These are phyloP conservation scores for Talaromyces stipitatus DNA, from an alignment of 495 filamentous ascomycete genomes.

Conservation along the genomic window DNA sequence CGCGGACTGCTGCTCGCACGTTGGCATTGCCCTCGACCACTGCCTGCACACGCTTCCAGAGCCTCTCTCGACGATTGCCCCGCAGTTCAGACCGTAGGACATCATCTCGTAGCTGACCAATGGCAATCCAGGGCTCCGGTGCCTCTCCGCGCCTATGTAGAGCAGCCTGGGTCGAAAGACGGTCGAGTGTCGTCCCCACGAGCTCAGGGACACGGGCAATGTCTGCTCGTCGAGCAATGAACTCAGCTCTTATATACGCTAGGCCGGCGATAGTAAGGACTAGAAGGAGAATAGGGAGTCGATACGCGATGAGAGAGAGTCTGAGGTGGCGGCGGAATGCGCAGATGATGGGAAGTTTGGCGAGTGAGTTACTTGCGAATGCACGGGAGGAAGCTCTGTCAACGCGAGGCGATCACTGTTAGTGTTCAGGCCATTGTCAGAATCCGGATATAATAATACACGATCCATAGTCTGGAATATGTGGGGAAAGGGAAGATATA, in stretches of 20 bases:
- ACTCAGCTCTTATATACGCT: constrained; percentile 49
- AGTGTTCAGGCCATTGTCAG: constrained; percentile 52
- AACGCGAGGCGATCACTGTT: constrained; percentile 65
- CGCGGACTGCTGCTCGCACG: constrained; percentile 75
- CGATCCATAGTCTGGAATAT: background rate
- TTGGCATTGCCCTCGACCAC: constrained; percentile 93
- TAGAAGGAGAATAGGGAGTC: constrained; percentile 80
- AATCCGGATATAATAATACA: constrained; percentile 28
- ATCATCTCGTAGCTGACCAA: constrained; percentile 87
- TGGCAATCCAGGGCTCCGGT: constrained; percentile 67
- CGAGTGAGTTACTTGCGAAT: constrained; percentile 70
- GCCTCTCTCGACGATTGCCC: constrained; percentile 57
- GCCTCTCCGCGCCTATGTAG: constrained; percentile 59
- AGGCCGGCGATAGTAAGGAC: constrained; percentile 39
- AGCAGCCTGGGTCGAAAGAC: constrained; percentile 74
- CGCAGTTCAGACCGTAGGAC: constrained; percentile 77
- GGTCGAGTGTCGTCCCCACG: constrained; percentile 73
- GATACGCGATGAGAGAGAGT: constrained; percentile 89
- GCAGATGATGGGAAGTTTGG: constrained; percentile 80
- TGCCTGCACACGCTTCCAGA: constrained; percentile 74
- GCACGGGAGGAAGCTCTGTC: constrained; percentile 57
- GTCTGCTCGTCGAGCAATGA: constrained; percentile 50
- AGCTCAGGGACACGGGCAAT: constrained; percentile 67
- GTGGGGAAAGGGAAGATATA: constrained; percentile 9
- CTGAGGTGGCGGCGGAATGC: constrained; percentile 81